phyloP scores from a whole-genome alignment of 2,329 filamentous ascomycete species.

The Leptographium wingfieldii region DNA sequence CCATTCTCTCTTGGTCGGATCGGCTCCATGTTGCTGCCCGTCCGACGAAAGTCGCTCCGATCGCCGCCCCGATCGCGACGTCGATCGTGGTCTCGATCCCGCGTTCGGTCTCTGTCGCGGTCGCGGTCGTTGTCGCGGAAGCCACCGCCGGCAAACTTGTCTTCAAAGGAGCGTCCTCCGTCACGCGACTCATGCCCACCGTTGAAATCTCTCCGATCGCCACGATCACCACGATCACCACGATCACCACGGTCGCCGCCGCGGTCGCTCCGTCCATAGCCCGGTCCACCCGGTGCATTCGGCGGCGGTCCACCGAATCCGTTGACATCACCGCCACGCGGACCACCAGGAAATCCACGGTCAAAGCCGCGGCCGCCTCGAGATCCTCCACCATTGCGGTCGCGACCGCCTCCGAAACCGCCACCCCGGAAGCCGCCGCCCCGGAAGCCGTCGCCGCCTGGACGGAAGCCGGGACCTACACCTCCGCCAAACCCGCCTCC shows the following conservation, averaged over 20 bases:
- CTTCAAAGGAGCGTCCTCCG: constrained; percentile 31
- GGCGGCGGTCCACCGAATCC: constrained; percentile 40
- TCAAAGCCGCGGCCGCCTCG: constrained; percentile 23
- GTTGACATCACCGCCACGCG: constrained; percentile 28
- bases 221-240: constrained; percentile 7
- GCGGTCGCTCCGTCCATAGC: constrained; percentile 24
- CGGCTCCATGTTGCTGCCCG: constrained; percentile 17
- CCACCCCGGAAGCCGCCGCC: constrained; percentile 28
- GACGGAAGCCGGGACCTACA: constrained; percentile 17
- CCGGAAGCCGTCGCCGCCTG: constrained; percentile 38
- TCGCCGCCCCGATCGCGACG: constrained; percentile 36
- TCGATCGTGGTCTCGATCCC: constrained; percentile 26
- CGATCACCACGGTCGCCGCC: constrained; percentile 31
- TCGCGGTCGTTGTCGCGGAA: constrained; percentile 25
- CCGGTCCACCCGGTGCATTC: constrained; percentile 49
- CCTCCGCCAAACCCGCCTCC: constrained; percentile 27
- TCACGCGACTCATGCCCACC: constrained; percentile 34
- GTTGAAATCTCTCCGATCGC: constrained; percentile 29
- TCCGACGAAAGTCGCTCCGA: constrained; percentile 28
- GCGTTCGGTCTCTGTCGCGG: constrained; percentile 16
- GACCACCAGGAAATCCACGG: constrained; percentile 33
- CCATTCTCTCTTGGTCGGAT: constrained; percentile 16
- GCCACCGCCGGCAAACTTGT: constrained; percentile 27
- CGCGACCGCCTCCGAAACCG: constrained; percentile 17
- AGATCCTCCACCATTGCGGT: constrained; percentile 14